Evolutionary conservation across 805 yeast genomes (phyloP).

Genomic region (Cyberlindnera maritima): DNA sequence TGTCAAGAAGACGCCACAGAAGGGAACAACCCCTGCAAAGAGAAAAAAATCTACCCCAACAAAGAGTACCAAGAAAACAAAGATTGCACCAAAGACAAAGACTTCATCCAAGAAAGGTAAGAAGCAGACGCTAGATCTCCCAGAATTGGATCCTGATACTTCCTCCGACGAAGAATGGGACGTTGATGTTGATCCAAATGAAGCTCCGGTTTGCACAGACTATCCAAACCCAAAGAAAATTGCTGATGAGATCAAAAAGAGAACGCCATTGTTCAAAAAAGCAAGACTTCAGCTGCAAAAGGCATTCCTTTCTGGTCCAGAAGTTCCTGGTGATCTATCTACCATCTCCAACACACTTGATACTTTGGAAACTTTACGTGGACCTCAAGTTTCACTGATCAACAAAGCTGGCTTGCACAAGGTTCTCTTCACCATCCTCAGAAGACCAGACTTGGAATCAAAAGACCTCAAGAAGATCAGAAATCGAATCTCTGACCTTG

Average conservation of each 20-base stretch:
- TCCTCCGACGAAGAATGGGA: slow-evolving; percentile 30
- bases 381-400: slow-evolving; percentile 31
- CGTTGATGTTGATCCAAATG: slow-evolving; percentile 16
- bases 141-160: slow-evolving; percentile 22
- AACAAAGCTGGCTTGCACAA: slow-evolving; percentile 32
- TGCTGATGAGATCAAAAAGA: slow-evolving; percentile 15
- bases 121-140: slow-evolving; percentile 2
- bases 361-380: slow-evolving; percentile 21
- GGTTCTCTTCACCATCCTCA: slow-evolving; percentile 32
- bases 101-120: slow-evolving; percentile 7
- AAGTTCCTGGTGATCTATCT: slow-evolving; percentile 13
- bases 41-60: slow-evolving; percentile 14
- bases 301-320: slow-evolving; percentile 18
- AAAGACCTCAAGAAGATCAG: slow-evolving; percentile 20
- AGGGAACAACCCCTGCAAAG: slow-evolving; percentile 17
- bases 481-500: slow-evolving; percentile 14
- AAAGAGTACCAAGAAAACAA: slow-evolving; percentile 11
- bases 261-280: slow-evolving; percentile 24
- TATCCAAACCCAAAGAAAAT: slow-evolving; percentile 19
- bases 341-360: slow-evolving; percentile 25
- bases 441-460: slow-evolving; percentile 33
- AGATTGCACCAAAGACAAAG: slow-evolving; percentile 9
- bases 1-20: slow-evolving; percentile 9
- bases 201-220: slow-evolving; percentile 20
- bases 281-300: slow-evolving; percentile 30